A percentile compares a stretch with the other conserved stretches of the same genome.
Evolutionary conservation across 345 rosid species (phyloP).

Genomic region (Syzygium oleosum): DNA sequence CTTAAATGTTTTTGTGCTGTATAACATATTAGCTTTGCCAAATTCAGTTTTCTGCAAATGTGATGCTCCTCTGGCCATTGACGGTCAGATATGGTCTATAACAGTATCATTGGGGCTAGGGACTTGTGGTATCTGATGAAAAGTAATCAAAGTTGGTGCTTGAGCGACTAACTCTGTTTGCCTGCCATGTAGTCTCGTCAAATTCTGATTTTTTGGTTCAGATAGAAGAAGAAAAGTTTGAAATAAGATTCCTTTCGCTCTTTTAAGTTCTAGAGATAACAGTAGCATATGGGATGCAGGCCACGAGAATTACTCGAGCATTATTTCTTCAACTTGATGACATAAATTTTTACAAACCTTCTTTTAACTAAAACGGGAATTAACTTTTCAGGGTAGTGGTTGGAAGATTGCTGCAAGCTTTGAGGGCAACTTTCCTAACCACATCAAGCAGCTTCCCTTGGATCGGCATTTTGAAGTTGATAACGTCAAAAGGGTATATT

Average conservation of each 20-base stretch:
- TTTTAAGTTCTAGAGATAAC: not conserved
- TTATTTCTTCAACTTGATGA: not conserved
- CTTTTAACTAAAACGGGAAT: not conserved
- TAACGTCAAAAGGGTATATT: slow-evolving; percentile 39
- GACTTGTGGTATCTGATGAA: not conserved
- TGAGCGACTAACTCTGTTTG: not conserved
- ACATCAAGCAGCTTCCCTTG: slow-evolving; percentile 47
- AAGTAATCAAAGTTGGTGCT: not conserved
- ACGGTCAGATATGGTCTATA: not conserved
- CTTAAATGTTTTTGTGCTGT: not conserved
- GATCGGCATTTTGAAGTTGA: slow-evolving; percentile 44
- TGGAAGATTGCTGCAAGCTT: slow-evolving; percentile 47
- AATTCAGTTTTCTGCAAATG: not conserved
- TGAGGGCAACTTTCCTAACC: slow-evolving; percentile 44
- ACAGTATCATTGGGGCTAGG: not conserved
- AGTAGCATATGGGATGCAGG: not conserved
- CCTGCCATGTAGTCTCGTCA: not conserved
- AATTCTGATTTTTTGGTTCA: not conserved
- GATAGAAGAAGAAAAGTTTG: not conserved
- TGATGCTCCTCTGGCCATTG: not conserved
- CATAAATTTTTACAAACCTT: not conserved
- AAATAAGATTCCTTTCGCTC: not conserved
- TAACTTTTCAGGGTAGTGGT: slow-evolving; percentile 32
- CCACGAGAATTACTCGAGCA: not conserved
- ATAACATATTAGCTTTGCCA: not conserved